Conservation (phyloP, 164 flowering plant species). For the Aristolochia fimbriata region DNA sequence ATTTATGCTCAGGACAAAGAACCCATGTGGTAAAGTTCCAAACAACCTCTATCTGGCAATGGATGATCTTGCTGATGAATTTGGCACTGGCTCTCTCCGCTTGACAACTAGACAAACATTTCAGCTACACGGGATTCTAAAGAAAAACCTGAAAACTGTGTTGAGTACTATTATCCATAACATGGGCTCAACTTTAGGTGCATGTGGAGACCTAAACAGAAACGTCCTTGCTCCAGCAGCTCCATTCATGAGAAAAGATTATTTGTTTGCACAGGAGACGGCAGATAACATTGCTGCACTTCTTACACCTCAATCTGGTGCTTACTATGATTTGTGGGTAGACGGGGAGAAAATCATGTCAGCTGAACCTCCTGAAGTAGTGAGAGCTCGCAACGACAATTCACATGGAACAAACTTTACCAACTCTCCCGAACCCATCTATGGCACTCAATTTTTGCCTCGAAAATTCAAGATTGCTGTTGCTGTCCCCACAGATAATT, state of each 20-base stretch:
- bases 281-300: conserved; percentile 96
- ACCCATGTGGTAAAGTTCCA: conserved; percentile 90
- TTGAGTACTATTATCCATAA: conserved; percentile 73
- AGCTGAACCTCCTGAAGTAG: conserved; percentile 89
- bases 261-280: conserved; percentile 81
- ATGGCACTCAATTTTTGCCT: conserved; percentile 96
- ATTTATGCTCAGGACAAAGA: conserved; percentile 96
- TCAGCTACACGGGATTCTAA: conserved; percentile 96
- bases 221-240: conserved; percentile 99
- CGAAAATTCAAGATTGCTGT: conserved; percentile 97
- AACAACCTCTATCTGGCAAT: conserved; percentile 82
- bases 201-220: conserved; percentile 96
- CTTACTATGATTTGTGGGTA: conserved; percentile 96
- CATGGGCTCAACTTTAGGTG: conserved; percentile 99
- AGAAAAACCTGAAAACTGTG: conserved; percentile 86
- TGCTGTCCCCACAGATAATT: conserved; percentile 88
- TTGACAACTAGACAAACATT: conserved; percentile 95
- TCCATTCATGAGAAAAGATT: conserved; percentile 74
- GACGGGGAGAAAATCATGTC: conserved; percentile 88
- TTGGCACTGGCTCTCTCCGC: conserved; percentile 94
- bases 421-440: conserved; percentile 94
- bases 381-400: conserved; percentile 85
- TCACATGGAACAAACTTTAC: conserved; percentile 94
- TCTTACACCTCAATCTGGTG: conserved; percentile 90
- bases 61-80: conserved; percentile 94